A percentile compares a stretch with the other conserved stretches of the same genome.
Evolutionary conservation across 202 grass and related monocot genomes (phyloP).

Genomic region (Carex sylvatica): DNA sequence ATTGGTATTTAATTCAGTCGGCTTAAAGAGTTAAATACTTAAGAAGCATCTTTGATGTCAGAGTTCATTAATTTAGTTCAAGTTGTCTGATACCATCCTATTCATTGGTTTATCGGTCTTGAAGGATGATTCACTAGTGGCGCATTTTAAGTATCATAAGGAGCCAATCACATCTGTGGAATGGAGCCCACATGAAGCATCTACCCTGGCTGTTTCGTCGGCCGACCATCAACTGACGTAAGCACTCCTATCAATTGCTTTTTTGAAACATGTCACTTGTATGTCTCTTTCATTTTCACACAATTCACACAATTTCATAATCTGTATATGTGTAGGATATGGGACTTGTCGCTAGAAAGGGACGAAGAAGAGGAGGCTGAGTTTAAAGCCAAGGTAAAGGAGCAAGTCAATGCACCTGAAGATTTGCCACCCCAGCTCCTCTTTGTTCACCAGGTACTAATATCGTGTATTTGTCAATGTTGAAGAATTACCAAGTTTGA

Average conservation of each 20-base stretch:
- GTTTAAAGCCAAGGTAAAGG: constrained; percentile 75
- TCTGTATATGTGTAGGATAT: constrained; percentile 50
- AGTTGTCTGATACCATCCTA: constrained; percentile 6
- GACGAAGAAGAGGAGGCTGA: constrained; percentile 89
- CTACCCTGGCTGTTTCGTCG: constrained; percentile 80
- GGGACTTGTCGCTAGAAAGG: constrained; percentile 84
- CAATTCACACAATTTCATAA: not conserved
- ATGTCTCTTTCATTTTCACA: not conserved
- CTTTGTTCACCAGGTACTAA: constrained; percentile 81
- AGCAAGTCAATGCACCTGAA: constrained; percentile 69
- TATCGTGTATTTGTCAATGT: not conserved
- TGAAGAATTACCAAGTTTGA: not conserved
- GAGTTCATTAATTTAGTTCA: not conserved
- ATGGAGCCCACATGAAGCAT: constrained; percentile 91
- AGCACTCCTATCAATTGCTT: not conserved
- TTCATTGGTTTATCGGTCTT: constrained; percentile 4
- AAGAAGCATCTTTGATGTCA: not conserved
- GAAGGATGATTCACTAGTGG: constrained; percentile 54
- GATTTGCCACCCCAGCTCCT: constrained; percentile 92
- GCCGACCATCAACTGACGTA: constrained; percentile 91
- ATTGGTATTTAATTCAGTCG: not conserved
- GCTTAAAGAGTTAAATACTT: not conserved
- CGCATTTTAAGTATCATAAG: constrained; percentile 85
- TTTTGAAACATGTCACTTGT: not conserved
- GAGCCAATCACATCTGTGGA: constrained; percentile 82